Base-by-base conservation (phyloP, 768 basidiomycete genomes). In the Sporobolomyces pararoseus region DNA sequence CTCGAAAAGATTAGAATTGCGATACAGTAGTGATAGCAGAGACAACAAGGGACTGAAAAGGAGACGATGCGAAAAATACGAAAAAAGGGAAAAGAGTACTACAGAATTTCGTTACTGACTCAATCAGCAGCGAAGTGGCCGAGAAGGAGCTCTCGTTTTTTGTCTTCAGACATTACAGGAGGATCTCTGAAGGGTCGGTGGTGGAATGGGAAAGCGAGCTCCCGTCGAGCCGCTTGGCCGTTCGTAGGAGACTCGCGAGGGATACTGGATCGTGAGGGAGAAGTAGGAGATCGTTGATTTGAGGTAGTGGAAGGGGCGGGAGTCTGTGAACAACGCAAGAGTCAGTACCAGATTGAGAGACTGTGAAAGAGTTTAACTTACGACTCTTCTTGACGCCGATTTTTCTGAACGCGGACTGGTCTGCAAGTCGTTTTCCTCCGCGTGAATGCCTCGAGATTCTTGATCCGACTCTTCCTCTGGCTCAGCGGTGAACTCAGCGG, bases 91-190 rank as follows among this genome's bases (percentile, higher is more conserved):
- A 47, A 23, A 47, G 23, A 23, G 46, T 47, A 12, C 23, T 42
- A 42, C 17, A 9, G 9, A 42, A 9, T 42, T 42, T 42, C 39
- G 9, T 17, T 42, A 42, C 6, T 47, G n/a, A n/a, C n/a, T n/a
- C n/a, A n/a, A n/a, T n/a, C 21, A 23, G 21, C 39, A n/a, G 39
- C 5, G 25, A 46, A 39, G 13, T 35, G 31, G 1, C 58, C 58
- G 25, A 59, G 42, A n/a, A 59, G 25, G 23, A 59, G 39, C 19
- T 44, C 58, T 14, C 58, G 58, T 46, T 59, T 59, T 34, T 46
- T 25, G 39, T 59, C 58, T 32, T 59, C 58, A 46, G 58, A 59
- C 25, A 44, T 44, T 9, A 17, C 27, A 13, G 55, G 35, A n/a
- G 55, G 55, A 19, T 59, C 39, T 31, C 25, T 59, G 58, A 59